Percentiles rank a stretch among this genome's conserved stretches.
Evolutionary conservation across 768 basidiomycete species (phyloP).

Genomic region (Infundibulicybe gibba): DNA sequence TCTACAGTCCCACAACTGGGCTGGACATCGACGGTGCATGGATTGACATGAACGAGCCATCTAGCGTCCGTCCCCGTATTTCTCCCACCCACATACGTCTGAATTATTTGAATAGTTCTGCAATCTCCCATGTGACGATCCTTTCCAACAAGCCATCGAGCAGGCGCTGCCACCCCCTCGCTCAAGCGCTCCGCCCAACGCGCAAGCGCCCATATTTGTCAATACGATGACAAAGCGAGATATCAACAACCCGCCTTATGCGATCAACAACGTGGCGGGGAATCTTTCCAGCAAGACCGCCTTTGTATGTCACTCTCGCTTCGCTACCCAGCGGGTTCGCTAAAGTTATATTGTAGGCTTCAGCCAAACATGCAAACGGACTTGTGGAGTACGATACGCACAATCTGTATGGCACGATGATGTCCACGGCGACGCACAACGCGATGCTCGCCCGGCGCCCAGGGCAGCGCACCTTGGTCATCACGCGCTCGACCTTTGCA

Average conservation of each 20-base stretch:
- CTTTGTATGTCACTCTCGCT: conserved; percentile 30
- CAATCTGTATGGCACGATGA: conserved; percentile 71
- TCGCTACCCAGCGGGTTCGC: background rate
- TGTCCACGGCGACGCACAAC: conserved; percentile 57
- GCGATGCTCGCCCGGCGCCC: conserved; percentile 65
- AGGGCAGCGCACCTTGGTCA: conserved; percentile 55
- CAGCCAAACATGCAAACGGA: conserved; percentile 53
- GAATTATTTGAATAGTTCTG: conserved; percentile 45
- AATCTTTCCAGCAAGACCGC: conserved; percentile 52
- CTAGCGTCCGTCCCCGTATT: conserved; percentile 40
- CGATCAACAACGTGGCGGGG: conserved; percentile 55
- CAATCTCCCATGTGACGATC: conserved; percentile 55
- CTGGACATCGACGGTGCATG: conserved; percentile 69
- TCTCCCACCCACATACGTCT: background rate
- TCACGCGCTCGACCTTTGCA: conserved; percentile 72
- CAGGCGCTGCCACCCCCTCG: conserved; percentile 54
- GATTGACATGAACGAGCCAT: conserved; percentile 78
- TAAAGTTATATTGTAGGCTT: conserved; percentile 22
- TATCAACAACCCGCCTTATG: conserved; percentile 51
- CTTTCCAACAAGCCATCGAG: conserved; percentile 51
- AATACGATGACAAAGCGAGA: conserved; percentile 22
- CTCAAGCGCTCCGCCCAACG: conserved; percentile 44
- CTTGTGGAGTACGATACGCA: conserved; percentile 59
- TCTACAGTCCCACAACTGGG: conserved; percentile 50
- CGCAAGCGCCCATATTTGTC: conserved; percentile 49